phyloP scores from a whole-genome alignment of 768 basidiomycete species.

The Tulasnella sp. region DNA sequence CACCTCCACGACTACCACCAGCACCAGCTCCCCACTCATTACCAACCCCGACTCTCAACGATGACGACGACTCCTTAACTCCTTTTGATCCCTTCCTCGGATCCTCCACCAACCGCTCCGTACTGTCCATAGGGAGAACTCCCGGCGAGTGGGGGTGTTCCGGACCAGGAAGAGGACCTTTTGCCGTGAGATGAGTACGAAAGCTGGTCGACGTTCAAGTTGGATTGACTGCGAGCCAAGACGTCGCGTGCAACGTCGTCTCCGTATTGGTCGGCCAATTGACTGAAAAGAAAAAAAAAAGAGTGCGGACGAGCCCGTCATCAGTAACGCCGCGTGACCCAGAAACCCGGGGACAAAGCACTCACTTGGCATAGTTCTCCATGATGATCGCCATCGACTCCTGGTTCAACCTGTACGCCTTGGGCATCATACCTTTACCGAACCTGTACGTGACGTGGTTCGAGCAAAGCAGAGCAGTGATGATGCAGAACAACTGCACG shows the following conservation, averaged over 20 bases:
- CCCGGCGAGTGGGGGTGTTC: slow-evolving; percentile 8
- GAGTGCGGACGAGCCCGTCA: background rate
- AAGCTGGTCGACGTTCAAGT: background rate
- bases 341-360: slow-evolving; percentile 4
- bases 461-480: slow-evolving; percentile 58
- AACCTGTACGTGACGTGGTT: slow-evolving; percentile 82
- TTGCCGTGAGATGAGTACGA: slow-evolving; percentile 12
- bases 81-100: background rate
- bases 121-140: slow-evolving; percentile 15
- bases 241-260: slow-evolving; percentile 53
- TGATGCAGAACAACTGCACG: slow-evolving; percentile 54
- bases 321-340: too few species aligned
- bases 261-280: slow-evolving; percentile 69
- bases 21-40: background rate
- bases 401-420: slow-evolving; percentile 69
- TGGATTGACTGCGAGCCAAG: slow-evolving; percentile 44
- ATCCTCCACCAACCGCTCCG: background rate
- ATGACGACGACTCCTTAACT: background rate
- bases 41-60: background rate
- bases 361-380: slow-evolving; percentile 71
- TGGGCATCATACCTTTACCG: slow-evolving; percentile 82
- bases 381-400: slow-evolving; percentile 72
- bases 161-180: background rate
- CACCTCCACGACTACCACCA: background rate
- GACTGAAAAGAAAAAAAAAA: slow-evolving; percentile 35